Conservation (phyloP, 139 green algal genomes). For the Picochlorum sp. region DNA sequence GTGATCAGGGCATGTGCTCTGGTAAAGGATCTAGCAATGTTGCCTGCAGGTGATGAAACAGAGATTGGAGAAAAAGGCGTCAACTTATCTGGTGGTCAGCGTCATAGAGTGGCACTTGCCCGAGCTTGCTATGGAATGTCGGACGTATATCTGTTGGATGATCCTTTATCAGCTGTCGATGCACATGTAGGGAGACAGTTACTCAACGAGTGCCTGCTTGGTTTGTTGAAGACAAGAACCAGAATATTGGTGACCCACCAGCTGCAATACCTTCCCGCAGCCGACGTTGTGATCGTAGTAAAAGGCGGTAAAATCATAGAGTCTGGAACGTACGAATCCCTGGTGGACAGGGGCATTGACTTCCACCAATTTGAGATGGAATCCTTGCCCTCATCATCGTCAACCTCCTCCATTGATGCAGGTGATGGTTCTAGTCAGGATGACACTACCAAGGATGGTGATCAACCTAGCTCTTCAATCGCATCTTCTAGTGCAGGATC, state of each 20-base stretch:
- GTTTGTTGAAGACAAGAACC: conserved; percentile 53
- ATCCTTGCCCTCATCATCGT: conserved; percentile 4
- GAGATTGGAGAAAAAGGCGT: conserved; percentile 48
- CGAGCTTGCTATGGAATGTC: conserved; percentile 55
- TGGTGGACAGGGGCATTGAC: conserved; percentile 42
- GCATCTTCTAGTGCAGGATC: too few relatives aligned
- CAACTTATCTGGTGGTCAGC: conserved; percentile 43
- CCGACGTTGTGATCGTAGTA: conserved; percentile 82
- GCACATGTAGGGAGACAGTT: conserved; percentile 72
- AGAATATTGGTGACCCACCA: conserved; percentile 78
- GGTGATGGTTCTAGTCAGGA: neutral
- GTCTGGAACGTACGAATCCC: conserved; percentile 45
- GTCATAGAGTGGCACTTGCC: conserved; percentile 60
- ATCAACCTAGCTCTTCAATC: too few relatives aligned
- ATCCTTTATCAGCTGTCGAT: conserved; percentile 86
- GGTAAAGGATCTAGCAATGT: conserved; percentile 35
- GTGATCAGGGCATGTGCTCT: conserved; percentile 53
- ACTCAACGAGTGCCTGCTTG: conserved; percentile 53
- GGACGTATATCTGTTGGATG: conserved; percentile 83
- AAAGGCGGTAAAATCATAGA: conserved; percentile 59
- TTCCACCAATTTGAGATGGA: conserved; percentile 32
- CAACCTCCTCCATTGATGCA: neutral
- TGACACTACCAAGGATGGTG: too few relatives aligned
- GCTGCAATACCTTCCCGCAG: conserved; percentile 75
- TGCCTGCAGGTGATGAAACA: conserved; percentile 28